phyloP scores from a whole-genome alignment of 768 basidiomycete genomes.

The Austroboletus eburneus region DNA sequence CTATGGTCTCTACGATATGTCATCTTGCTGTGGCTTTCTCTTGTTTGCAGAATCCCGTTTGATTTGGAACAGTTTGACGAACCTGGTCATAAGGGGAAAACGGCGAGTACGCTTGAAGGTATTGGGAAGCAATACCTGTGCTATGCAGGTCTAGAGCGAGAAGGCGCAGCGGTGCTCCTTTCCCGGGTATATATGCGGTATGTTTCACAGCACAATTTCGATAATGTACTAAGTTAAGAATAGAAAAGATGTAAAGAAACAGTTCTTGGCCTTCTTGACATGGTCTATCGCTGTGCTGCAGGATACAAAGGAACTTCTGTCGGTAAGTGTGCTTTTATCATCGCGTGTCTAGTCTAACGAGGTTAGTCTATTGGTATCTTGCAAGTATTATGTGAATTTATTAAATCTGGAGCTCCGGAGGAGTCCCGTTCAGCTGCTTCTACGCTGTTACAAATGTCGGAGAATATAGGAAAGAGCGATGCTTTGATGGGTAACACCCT shows the following conservation, averaged over 20 bases:
- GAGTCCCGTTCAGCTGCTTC: slow-evolving; percentile 43
- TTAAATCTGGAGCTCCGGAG: slow-evolving; percentile 57
- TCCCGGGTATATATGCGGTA: slow-evolving; percentile 80
- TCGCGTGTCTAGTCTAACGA: slow-evolving; percentile 1
- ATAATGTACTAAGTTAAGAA: slow-evolving; percentile 8
- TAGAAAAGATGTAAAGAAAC: slow-evolving; percentile 56
- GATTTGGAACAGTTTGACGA: slow-evolving; percentile 84
- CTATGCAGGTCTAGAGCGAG: slow-evolving; percentile 79
- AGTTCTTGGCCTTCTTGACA: slow-evolving; percentile 50
- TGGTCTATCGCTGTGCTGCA: slow-evolving; percentile 41
- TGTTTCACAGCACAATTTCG: slow-evolving; percentile 13
- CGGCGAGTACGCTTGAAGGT: slow-evolving; percentile 52
- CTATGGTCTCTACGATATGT: slow-evolving; percentile 85
- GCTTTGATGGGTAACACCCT: slow-evolving; percentile 53
- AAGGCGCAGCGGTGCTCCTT: slow-evolving; percentile 76
- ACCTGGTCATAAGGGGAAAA: slow-evolving; percentile 43
- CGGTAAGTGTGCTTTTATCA: slow-evolving; percentile 35
- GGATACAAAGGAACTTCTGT: slow-evolving; percentile 44
- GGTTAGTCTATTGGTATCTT: slow-evolving; percentile 63
- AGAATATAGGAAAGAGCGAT: slow-evolving; percentile 38
- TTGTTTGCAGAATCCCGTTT: slow-evolving; percentile 93
- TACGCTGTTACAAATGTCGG: slow-evolving; percentile 43
- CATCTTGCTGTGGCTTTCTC: slow-evolving; percentile 87
- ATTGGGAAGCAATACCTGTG: slow-evolving; percentile 55
- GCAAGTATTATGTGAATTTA: slow-evolving; percentile 65